These are phyloP conservation scores for Periconia sp. DNA, from an alignment of 2,329 filamentous ascomycete genomes.

Conservation along the genomic window DNA sequence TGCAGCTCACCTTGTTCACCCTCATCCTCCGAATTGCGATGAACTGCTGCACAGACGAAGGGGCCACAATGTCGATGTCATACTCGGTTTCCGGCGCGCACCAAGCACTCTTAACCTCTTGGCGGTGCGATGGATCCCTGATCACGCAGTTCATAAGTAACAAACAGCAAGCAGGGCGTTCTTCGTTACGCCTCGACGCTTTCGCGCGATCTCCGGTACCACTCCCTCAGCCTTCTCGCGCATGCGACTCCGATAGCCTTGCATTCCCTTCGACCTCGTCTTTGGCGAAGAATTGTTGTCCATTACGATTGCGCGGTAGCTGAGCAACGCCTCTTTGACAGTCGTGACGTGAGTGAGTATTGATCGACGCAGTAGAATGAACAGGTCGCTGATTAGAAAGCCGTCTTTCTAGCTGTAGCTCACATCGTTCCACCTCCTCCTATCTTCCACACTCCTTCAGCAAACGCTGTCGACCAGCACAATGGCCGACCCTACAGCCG, in stretches of 20 bases:
- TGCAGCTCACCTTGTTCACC: background rate
- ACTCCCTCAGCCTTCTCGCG: no score
- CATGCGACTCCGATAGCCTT: background rate
- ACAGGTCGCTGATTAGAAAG: background rate
- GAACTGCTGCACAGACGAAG: background rate
- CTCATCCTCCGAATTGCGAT: background rate
- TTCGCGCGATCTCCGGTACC: background rate
- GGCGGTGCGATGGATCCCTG: no score
- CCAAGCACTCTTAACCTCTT: no score
- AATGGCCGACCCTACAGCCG: conserved; percentile 12
- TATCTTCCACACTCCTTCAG: background rate
- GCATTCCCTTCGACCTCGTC: no score
- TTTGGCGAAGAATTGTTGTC: background rate
- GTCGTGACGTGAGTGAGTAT: background rate
- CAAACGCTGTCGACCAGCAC: conserved; percentile 5
- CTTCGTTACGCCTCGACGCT: background rate
- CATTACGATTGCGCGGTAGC: background rate
- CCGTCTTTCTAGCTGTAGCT: background rate
- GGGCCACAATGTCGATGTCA: background rate
- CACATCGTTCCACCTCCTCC: background rate
- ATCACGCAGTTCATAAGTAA: background rate
- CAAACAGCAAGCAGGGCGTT: background rate
- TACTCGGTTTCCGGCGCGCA: no score
- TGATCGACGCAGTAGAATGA: no score
- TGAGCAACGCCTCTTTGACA: background rate